These are phyloP conservation scores for Ilex paraguariensis DNA, from an alignment of 305 asterid genomes.

Conservation along the genomic window DNA sequence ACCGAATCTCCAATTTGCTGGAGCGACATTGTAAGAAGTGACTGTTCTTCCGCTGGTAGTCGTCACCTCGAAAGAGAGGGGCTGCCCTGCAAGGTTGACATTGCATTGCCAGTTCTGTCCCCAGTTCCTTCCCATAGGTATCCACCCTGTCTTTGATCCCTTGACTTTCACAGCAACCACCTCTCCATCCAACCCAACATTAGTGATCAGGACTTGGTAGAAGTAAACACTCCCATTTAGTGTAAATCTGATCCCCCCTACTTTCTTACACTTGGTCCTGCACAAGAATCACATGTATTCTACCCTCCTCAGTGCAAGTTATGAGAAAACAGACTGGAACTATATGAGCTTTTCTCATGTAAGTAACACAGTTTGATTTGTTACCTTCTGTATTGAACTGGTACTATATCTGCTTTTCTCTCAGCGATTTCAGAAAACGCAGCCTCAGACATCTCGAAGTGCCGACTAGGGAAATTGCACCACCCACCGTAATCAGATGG, in stretches of 20 bases:
- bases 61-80: conserved; percentile 55
- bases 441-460: conserved; percentile 29
- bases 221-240: conserved; percentile 41
- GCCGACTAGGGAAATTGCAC: conserved; percentile 39
- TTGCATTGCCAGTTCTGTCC: conserved; percentile 68
- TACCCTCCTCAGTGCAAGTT: too few species aligned
- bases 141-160: conserved; percentile 70
- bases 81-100: conserved; percentile 47
- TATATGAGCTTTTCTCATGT: background rate
- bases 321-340: background rate
- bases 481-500: conserved; percentile 30
- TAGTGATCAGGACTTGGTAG: conserved; percentile 18
- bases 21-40: conserved; percentile 47
- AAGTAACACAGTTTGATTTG: background rate
- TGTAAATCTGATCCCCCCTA: conserved; percentile 57
- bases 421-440: conserved; percentile 26
- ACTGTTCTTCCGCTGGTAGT: conserved; percentile 44
- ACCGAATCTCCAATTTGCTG: conserved; percentile 57
- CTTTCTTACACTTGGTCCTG: conserved; percentile 52
- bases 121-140: conserved; percentile 70
- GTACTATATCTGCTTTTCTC: background rate
- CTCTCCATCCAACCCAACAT: conserved; percentile 63
- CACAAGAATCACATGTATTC: background rate
- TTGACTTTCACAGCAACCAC: conserved; percentile 55
- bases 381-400: background rate